Conservation (phyloP, 2,329 filamentous ascomycete genomes). For the Teratosphaeria gauchensis region DNA sequence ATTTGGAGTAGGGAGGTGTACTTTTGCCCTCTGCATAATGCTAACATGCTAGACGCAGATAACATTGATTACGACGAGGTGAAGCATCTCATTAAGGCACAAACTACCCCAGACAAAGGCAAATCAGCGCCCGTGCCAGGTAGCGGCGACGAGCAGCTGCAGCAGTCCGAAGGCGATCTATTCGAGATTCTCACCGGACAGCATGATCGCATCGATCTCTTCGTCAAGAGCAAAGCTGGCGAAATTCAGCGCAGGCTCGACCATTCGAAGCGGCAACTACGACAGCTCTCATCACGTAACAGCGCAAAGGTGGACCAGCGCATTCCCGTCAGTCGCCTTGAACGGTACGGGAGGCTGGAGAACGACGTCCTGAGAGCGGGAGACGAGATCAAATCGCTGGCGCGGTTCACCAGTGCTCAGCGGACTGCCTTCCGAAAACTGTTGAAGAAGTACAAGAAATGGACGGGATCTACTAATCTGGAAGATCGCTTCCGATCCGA, state of each 20-base stretch:
- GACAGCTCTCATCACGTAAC: slow-evolving; percentile 15
- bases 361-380: slow-evolving; percentile 49
- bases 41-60: slow-evolving; percentile 39
- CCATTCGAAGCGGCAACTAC: slow-evolving; percentile 21
- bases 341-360: slow-evolving; percentile 42
- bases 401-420: slow-evolving; percentile 65
- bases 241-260: slow-evolving; percentile 60
- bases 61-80: slow-evolving; percentile 86
- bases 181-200: slow-evolving; percentile 62
- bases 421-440: slow-evolving; percentile 71
- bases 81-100: slow-evolving; percentile 72
- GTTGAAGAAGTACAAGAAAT: slow-evolving; percentile 80
- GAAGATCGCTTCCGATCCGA: slow-evolving; percentile 57
- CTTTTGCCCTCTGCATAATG: not conserved
- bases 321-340: slow-evolving; percentile 36
- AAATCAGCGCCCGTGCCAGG: slow-evolving; percentile 66
- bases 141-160: slow-evolving; percentile 40
- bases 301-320: slow-evolving; percentile 16
- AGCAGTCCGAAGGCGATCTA: slow-evolving; percentile 54
- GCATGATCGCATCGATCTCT: slow-evolving; percentile 68
- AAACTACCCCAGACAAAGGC: slow-evolving; percentile 63
- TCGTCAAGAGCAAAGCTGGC: slow-evolving; percentile 69
- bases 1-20: not conserved
- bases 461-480: slow-evolving; percentile 63
- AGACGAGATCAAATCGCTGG: slow-evolving; percentile 60